Conservation (phyloP, 2,329 filamentous ascomycete genomes). For the Trichophyton equinum region DNA sequence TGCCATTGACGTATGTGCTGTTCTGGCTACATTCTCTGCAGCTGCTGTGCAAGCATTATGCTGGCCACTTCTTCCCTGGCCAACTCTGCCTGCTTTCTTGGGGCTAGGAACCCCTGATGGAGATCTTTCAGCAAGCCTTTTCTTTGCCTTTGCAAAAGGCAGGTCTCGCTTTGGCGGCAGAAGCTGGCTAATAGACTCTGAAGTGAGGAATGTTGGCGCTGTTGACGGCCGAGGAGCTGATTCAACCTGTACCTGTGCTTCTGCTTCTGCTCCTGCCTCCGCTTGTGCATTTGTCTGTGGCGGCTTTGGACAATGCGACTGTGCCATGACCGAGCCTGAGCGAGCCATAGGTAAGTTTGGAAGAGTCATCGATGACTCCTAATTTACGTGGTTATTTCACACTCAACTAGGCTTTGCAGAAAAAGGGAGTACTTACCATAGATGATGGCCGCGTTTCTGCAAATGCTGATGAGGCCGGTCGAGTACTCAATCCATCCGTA, state of each 20-base stretch:
- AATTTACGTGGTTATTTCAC: not conserved
- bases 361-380: slow-evolving; percentile 8
- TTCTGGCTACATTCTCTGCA: not conserved
- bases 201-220: slow-evolving; percentile 19
- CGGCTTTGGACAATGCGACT: not conserved
- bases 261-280: not conserved
- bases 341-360: not conserved
- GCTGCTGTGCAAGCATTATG: not conserved
- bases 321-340: not conserved
- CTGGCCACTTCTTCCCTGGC: not conserved
- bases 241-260: not conserved
- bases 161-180: slow-evolving; percentile 34
- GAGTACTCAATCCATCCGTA: not conserved
- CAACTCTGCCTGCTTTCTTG: not conserved
- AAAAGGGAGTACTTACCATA: not conserved
- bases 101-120: slow-evolving; percentile 18
- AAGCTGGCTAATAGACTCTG: slow-evolving; percentile 22
- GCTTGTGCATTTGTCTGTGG: not conserved
- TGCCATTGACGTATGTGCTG: not conserved
- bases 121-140: slow-evolving; percentile 19
- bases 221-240: slow-evolving; percentile 17
- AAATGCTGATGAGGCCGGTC: not conserved
- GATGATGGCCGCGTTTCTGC: slow-evolving; percentile 8
- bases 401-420: not conserved
- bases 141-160: slow-evolving; percentile 26